Base-by-base conservation (phyloP, 176 grass and related monocot genomes). In the Typha latifolia region DNA sequence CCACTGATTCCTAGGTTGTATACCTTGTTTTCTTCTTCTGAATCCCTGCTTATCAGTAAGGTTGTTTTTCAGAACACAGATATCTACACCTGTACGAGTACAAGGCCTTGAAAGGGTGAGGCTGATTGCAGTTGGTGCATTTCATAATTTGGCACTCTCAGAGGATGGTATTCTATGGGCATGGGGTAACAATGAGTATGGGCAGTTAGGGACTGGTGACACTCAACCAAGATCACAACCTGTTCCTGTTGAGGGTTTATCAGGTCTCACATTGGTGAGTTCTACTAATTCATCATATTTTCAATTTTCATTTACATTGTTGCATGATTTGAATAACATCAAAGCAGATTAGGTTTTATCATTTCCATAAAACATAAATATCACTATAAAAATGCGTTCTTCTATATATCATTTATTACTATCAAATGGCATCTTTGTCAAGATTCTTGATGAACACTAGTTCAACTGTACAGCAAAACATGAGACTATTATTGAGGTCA, bases 121-220 rank as follows among this genome's bases (percentile, higher is more conserved):
- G 61, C 51, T 83, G 76, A 99, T 93, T 78, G 89, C 94, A n/a
- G 94, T 99, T 64, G 94, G 94, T 55, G 94, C 94, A 82, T 99
- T 99, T 74, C 94, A 99, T 77, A 99, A 99, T 77, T 87, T 99
- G 69, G 94, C 94, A 56, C 76, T 99, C 12, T 52, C 85, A 73
- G 75, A 87, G 22, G 81, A 93, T 68, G 89, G 94, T 62, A 74
- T 69, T 48, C 87, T 99, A 79, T 99, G 89, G 94, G 94, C 89
- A 14, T 97, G 94, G 94, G 94, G 94, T 56, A 97, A 80, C 67
- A 97, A 97, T 71, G 94, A 97, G 62, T 97, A 97, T 63, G 94
- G 94, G 32, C 94, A 97, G 61, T 78, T 97, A 59, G 93, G 94
- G 21, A 99, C 68, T 47, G 85, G 88, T 55, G 94, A 99, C 78